Evolutionary conservation across 2,329 filamentous ascomycete species (phyloP).

Genomic region (Trichoderma sp.): DNA sequence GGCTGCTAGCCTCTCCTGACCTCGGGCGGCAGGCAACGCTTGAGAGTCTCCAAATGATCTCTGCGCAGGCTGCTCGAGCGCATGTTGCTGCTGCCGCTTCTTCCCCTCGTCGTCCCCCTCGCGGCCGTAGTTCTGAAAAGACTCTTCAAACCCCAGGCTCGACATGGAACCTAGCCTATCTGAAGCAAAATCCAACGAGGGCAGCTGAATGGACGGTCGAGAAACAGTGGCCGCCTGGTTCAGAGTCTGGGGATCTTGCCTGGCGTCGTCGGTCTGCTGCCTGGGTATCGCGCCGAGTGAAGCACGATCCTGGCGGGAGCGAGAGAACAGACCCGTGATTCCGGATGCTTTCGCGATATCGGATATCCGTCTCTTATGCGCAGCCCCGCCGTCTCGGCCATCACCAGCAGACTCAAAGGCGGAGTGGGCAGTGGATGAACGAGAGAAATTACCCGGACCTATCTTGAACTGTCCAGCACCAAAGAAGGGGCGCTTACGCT

Average conservation of each 20-base stretch:
- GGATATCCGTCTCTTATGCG: conserved; percentile 52
- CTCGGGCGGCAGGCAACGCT: not conserved
- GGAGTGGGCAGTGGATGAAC: conserved; percentile 34
- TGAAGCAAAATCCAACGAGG: conserved; percentile 38
- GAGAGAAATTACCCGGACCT: conserved; percentile 30
- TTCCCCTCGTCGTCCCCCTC: conserved; percentile 28
- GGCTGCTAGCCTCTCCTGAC: not conserved
- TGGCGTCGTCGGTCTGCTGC: not conserved
- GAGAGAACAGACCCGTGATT: conserved; percentile 37
- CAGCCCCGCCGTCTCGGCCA: conserved; percentile 24
- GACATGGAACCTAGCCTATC: conserved; percentile 37
- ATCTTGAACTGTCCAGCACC: conserved; percentile 33
- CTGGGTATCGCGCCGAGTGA: conserved; percentile 3
- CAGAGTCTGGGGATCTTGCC: not conserved
- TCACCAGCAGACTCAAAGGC: conserved; percentile 31
- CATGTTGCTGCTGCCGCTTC: conserved; percentile 16
- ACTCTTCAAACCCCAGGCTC: conserved; percentile 30
- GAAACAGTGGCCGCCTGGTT: not conserved
- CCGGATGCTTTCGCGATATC: conserved; percentile 40
- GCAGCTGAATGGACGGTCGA: conserved; percentile 37
- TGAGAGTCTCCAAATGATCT: not conserved
- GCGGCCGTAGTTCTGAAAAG: conserved; percentile 21
- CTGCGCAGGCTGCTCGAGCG: not conserved
- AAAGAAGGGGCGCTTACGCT: conserved; percentile 48
- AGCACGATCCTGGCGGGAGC: conserved; percentile 29